Conservation (phyloP, 306 rosid genomes). For the Begonia loranthoides region DNA sequence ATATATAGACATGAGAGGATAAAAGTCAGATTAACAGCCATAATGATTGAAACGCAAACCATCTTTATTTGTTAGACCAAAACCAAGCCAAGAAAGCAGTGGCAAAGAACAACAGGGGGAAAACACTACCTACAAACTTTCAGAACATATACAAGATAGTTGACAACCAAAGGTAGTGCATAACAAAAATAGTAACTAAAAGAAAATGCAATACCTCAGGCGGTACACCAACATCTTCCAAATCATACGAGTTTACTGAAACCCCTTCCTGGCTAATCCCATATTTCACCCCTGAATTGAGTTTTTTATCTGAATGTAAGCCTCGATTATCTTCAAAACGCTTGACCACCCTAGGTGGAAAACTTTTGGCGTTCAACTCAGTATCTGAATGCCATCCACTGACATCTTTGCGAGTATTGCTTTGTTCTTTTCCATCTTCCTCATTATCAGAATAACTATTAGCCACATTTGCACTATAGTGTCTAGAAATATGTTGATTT, state of each 20-base stretch:
- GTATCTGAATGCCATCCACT: slow-evolving; percentile 61
- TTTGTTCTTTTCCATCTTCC: slow-evolving; percentile 32
- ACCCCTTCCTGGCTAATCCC: slow-evolving; percentile 26
- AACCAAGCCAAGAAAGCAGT: too few relatives aligned
- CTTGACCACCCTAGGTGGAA: slow-evolving; percentile 27
- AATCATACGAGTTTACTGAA: slow-evolving; percentile 18
- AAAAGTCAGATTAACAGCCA: too few relatives aligned
- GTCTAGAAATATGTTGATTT: slow-evolving; percentile 25
- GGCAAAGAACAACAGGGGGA: too few relatives aligned
- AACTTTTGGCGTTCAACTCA: slow-evolving; percentile 49
- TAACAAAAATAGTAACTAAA: slow-evolving; percentile 17
- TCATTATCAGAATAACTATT: slow-evolving; percentile 54
- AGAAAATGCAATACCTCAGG: slow-evolving; percentile 72
- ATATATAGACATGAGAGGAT: too few relatives aligned
- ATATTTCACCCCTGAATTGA: slow-evolving; percentile 25
- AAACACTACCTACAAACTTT: too few relatives aligned
- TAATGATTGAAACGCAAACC: too few relatives aligned
- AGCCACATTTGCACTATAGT: slow-evolving; percentile 32
- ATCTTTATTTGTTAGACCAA: too few relatives aligned
- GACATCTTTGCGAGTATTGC: slow-evolving; percentile 20
- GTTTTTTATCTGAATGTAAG: slow-evolving; percentile 33
- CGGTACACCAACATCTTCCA: slow-evolving; percentile 70
- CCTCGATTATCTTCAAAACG: slow-evolving; percentile 20
- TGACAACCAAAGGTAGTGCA: slow-evolving; percentile 11
- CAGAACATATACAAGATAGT: slow-evolving; percentile 9